phyloP scores from a whole-genome alignment of 768 basidiomycete genomes.

The Serendipita indica region DNA sequence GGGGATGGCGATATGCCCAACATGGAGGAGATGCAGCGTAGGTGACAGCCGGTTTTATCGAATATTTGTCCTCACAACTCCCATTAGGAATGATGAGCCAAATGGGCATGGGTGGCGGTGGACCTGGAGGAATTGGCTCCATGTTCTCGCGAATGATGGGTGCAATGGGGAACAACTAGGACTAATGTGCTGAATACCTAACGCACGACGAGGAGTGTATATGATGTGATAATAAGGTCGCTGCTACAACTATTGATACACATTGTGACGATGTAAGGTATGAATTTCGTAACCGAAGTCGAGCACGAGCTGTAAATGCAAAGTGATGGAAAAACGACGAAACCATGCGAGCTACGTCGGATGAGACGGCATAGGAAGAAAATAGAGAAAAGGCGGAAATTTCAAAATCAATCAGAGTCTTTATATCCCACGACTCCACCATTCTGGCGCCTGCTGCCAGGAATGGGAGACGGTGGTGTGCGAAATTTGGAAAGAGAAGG shows the following conservation, averaged over 20 bases:
- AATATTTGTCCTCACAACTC: not conserved
- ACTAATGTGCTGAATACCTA: not conserved
- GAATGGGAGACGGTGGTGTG: not conserved
- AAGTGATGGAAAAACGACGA: not conserved
- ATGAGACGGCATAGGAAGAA: no score
- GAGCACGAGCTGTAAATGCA: not conserved
- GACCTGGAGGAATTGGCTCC: slow-evolving; percentile 27
- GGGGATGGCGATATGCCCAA: slow-evolving; percentile 62
- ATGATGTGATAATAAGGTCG: not conserved
- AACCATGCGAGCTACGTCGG: not conserved
- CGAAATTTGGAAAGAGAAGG: not conserved
- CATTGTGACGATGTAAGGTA: not conserved
- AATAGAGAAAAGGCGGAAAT: not conserved
- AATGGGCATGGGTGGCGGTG: slow-evolving; percentile 48
- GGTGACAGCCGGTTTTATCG: slow-evolving; percentile 19
- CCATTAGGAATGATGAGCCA: slow-evolving; percentile 72
- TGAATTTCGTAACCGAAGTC: not conserved
- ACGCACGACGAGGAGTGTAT: not conserved
- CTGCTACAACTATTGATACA: not conserved
- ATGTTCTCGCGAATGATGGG: slow-evolving; percentile 16
- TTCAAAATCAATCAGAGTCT: not conserved
- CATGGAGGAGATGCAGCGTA: slow-evolving; percentile 91
- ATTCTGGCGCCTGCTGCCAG: not conserved
- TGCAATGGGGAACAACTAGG: slow-evolving; percentile 1
- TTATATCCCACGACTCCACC: not conserved